Conservation (phyloP, 352 stramenopile genomes). For the Phytophthora fragariaefolia region DNA sequence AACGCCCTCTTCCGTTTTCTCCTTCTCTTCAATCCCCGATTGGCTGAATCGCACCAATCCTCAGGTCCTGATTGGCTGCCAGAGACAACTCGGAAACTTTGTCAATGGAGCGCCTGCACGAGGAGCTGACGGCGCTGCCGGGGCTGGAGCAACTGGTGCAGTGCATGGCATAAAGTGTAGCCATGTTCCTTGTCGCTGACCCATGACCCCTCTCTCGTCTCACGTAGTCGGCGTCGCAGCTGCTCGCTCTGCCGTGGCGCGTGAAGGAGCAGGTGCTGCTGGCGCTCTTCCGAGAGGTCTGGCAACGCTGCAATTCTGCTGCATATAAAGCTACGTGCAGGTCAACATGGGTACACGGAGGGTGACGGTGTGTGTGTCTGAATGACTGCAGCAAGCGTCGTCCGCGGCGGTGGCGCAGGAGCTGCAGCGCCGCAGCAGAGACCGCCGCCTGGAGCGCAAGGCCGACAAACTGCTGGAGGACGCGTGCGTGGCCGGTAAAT, state of each 20-base stretch:
- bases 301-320: neutral
- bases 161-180: neutral
- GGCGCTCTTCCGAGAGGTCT: slow-evolving; percentile 59
- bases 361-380: neutral
- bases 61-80: too few relatives aligned
- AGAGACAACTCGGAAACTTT: neutral
- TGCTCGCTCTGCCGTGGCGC: slow-evolving; percentile 57
- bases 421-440: slow-evolving; percentile 36
- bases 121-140: slow-evolving; percentile 43
- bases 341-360: neutral
- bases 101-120: slow-evolving; percentile 35
- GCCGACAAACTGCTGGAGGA: slow-evolving; percentile 52
- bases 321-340: neutral
- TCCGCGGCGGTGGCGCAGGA: slow-evolving; percentile 44
- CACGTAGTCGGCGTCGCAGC: slow-evolving; percentile 45
- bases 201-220: neutral
- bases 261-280: slow-evolving; percentile 54
- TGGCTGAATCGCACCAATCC: too few relatives aligned
- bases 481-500: slow-evolving; percentile 9
- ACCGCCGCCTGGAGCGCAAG: slow-evolving; percentile 57
- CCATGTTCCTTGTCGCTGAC: neutral
- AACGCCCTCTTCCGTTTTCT: too few relatives aligned
- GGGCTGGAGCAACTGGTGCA: slow-evolving; percentile 42
- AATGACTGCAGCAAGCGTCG: slow-evolving; percentile 46
- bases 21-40: too few relatives aligned